Evolutionary conservation across 2,329 filamentous ascomycete species (phyloP).

Genomic region (Zalaria obscura): DNA sequence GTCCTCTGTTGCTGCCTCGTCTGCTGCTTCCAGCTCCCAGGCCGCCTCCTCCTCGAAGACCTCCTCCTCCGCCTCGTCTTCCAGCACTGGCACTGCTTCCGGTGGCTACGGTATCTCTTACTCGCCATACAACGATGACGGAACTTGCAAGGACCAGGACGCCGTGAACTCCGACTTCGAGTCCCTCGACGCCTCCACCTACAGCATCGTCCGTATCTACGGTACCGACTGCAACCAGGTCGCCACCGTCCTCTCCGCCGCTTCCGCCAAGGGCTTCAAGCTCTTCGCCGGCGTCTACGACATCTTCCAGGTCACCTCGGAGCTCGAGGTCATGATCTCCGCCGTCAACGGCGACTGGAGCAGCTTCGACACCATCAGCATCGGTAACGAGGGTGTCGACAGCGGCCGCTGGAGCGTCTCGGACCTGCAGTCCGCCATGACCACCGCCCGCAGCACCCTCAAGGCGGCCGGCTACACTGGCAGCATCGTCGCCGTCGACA

Average conservation of each 20-base stretch:
- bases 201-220: conserved; percentile 59
- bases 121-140: conserved; percentile 41
- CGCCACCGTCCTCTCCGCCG: conserved; percentile 45
- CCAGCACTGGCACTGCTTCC: conserved; percentile 10
- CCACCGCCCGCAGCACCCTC: conserved; percentile 42
- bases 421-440: conserved; percentile 45
- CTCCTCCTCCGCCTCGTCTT: conserved; percentile 8
- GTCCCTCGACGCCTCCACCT: conserved; percentile 39
- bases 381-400: conserved; percentile 75
- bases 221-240: conserved; percentile 69
- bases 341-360: conserved; percentile 53
- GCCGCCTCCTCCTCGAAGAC: conserved; percentile 8
- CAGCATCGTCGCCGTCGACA: conserved; percentile 68
- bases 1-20: conserved; percentile 9
- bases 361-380: conserved; percentile 53
- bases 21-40: conserved; percentile 6
- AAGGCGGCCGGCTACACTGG: conserved; percentile 52
- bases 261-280: conserved; percentile 49
- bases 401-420: conserved; percentile 36
- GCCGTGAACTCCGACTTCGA: conserved; percentile 53
- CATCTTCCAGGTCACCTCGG: conserved; percentile 38
- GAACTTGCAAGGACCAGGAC: conserved; percentile 50
- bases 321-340: conserved; percentile 47
- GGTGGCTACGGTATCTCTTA: conserved; percentile 37
- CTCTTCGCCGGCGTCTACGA: conserved; percentile 65